Percentiles rank a stretch among this genome's conserved stretches.
Evolutionary conservation across 2,329 filamentous ascomycete species (phyloP).

Genomic region (Fusarium annulatum): DNA sequence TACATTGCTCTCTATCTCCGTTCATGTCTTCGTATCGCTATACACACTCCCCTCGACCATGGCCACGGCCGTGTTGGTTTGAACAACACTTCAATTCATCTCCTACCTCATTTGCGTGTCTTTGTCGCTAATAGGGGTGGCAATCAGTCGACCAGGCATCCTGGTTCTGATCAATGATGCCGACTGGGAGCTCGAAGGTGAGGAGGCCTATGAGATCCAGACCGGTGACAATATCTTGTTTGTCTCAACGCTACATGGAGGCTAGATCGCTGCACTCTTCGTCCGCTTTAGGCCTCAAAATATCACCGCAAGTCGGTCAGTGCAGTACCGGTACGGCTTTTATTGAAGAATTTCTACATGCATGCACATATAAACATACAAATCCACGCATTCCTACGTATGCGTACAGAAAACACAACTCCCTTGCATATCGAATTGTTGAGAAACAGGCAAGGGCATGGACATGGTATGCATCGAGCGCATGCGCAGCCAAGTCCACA

Average conservation of each 20-base stretch:
- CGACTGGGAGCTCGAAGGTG: slow-evolving; percentile 97
- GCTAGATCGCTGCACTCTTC: slow-evolving; percentile 60
- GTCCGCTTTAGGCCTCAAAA: slow-evolving; percentile 9
- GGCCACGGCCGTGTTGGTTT: slow-evolving; percentile 13
- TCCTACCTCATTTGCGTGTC: slow-evolving; percentile 12
- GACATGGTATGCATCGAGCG: slow-evolving; percentile 25
- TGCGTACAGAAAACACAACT: slow-evolving; percentile 12
- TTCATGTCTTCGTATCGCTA: slow-evolving; percentile 13
- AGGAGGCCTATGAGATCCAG: slow-evolving; percentile 88
- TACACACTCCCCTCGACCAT: slow-evolving; percentile 38
- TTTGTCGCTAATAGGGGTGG: slow-evolving; percentile 43
- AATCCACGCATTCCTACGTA: slow-evolving; percentile 11
- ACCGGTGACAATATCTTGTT: slow-evolving; percentile 89
- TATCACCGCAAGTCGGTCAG: slow-evolving; percentile 11
- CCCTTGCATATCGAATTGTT: slow-evolving; percentile 42
- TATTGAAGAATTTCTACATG: slow-evolving; percentile 34
- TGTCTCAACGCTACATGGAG: slow-evolving; percentile 95
- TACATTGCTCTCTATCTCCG: not conserved
- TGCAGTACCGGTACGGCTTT: slow-evolving; percentile 17
- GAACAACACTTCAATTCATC: not conserved
- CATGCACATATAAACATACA: slow-evolving; percentile 10
- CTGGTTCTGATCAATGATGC: slow-evolving; percentile 97
- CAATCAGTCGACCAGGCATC: slow-evolving; percentile 86
- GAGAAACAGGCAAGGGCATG: slow-evolving; percentile 7
- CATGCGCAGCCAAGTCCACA: slow-evolving; percentile 25